These are phyloP conservation scores for Arabis alpina DNA, from an alignment of 345 rosid species.

Conservation along the genomic window DNA sequence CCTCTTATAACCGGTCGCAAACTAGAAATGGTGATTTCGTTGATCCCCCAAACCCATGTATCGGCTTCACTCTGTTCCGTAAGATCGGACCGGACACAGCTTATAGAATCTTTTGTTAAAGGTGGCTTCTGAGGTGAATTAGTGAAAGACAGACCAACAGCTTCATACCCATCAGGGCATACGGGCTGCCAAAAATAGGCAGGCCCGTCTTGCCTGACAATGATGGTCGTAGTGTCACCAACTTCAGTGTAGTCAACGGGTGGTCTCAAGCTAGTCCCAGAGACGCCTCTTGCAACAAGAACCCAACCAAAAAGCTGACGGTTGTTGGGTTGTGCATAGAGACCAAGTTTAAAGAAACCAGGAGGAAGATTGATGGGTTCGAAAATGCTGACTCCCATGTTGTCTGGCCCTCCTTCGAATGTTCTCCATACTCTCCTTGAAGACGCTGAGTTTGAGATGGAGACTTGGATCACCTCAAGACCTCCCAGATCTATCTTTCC, in stretches of 20 bases:
- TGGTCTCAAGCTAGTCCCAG: slow-evolving; percentile 40
- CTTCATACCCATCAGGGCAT: slow-evolving; percentile 65
- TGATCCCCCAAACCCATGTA: slow-evolving; percentile 62
- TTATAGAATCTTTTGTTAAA: slow-evolving; percentile 44
- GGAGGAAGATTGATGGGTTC: slow-evolving; percentile 54
- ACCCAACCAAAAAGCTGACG: slow-evolving; percentile 57
- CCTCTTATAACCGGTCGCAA: slow-evolving; percentile 58
- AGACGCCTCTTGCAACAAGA: slow-evolving; percentile 59
- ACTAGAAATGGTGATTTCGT: slow-evolving; percentile 46
- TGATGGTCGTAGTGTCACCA: slow-evolving; percentile 60
- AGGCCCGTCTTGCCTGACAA: slow-evolving; percentile 58
- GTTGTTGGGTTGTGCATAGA: slow-evolving; percentile 69
- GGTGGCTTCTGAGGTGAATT: slow-evolving; percentile 61
- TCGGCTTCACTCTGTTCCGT: slow-evolving; percentile 58
- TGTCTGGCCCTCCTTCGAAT: slow-evolving; percentile 60
- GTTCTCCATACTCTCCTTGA: slow-evolving; percentile 55
- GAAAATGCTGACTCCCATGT: slow-evolving; percentile 60
- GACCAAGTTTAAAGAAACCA: slow-evolving; percentile 58
- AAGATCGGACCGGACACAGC: slow-evolving; percentile 69
- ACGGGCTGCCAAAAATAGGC: slow-evolving; percentile 75
- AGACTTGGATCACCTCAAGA: slow-evolving; percentile 60
- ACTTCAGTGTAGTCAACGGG: slow-evolving; percentile 71
- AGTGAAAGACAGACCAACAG: slow-evolving; percentile 63
- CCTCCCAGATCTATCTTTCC: slow-evolving; percentile 72
- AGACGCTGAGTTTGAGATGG: slow-evolving; percentile 41